These are phyloP conservation scores for Margaritispora aquatica DNA, from an alignment of 495 filamentous ascomycete genomes.

Conservation along the genomic window DNA sequence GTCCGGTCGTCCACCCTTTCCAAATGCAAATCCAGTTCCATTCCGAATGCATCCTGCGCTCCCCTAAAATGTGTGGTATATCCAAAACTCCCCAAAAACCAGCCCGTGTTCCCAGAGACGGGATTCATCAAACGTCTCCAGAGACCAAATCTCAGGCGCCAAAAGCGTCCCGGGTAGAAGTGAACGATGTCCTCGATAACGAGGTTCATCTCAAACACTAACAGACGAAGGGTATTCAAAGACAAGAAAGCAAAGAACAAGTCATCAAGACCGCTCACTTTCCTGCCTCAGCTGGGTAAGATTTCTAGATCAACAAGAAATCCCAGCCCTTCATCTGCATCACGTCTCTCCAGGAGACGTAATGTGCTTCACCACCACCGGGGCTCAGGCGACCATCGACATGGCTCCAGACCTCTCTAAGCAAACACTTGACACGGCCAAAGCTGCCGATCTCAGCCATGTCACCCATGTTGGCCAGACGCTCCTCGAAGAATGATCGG, in stretches of 20 bases:
- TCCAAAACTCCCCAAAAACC: not conserved
- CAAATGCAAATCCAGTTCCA: not conserved
- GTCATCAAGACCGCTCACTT: conserved; percentile 6
- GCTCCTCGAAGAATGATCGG: conserved; percentile 66
- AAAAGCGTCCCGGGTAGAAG: not conserved
- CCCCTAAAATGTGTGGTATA: not conserved
- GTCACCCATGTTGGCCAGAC: conserved; percentile 65
- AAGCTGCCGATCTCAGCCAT: conserved; percentile 76
- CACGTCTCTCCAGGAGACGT: conserved; percentile 89
- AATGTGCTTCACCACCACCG: conserved; percentile 41
- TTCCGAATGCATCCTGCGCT: not conserved
- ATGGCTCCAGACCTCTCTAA: conserved; percentile 78
- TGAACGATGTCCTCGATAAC: not conserved
- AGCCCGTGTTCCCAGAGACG: not conserved
- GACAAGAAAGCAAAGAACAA: too few relatives aligned
- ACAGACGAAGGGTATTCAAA: conserved; percentile 5
- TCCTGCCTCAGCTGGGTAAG: not conserved
- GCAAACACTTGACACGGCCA: conserved; percentile 69
- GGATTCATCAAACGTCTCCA: not conserved
- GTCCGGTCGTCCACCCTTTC: not conserved
- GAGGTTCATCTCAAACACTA: conserved; percentile 2
- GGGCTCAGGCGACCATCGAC: conserved; percentile 47
- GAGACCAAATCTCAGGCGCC: not conserved
- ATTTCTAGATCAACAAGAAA: conserved; percentile 67
- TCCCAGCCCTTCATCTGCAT: conserved; percentile 92